phyloP scores from a whole-genome alignment of 306 rosid species.

The Parietaria judaica region DNA sequence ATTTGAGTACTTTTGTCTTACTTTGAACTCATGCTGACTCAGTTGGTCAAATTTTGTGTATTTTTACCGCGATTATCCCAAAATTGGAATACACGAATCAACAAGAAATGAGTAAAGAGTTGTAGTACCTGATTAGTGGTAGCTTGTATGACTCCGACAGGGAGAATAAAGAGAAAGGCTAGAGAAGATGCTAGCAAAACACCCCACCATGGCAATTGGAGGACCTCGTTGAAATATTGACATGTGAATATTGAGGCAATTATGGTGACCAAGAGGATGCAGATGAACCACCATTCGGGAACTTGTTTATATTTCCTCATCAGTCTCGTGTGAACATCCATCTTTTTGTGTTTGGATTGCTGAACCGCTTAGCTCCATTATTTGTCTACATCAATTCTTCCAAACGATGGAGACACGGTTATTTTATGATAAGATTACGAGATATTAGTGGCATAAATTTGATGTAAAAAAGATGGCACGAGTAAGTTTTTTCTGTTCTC shows the following conservation, averaged over 20 bases:
- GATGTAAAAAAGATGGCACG: no score
- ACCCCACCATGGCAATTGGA: constrained; percentile 93
- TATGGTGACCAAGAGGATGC: constrained; percentile 49
- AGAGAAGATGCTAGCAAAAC: constrained; percentile 62
- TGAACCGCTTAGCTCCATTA: constrained; percentile 11
- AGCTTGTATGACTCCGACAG: constrained; percentile 61
- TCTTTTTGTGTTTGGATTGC: constrained; percentile 3
- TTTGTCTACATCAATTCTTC: constrained; percentile 52
- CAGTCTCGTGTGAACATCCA: constrained; percentile 63
- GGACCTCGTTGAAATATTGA: constrained; percentile 45
- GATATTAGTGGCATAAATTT: not conserved
- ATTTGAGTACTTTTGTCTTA: no score
- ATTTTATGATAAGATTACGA: not conserved
- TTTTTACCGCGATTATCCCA: no score
- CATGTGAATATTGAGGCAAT: constrained; percentile 42
- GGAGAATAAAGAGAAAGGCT: constrained; percentile 55
- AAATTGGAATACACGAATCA: no score
- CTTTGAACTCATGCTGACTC: no score
- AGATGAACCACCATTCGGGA: constrained; percentile 62
- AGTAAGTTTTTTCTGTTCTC: no score
- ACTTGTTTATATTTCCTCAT: constrained; percentile 60
- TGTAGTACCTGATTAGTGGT: constrained; percentile 73
- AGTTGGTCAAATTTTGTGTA: no score
- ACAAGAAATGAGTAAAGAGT: no score
- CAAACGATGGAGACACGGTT: not conserved